Evolutionary conservation across 306 rosid species (phyloP), one percentile per base, ranked within the genome.

Genomic region (Vigna angularis): DNA sequence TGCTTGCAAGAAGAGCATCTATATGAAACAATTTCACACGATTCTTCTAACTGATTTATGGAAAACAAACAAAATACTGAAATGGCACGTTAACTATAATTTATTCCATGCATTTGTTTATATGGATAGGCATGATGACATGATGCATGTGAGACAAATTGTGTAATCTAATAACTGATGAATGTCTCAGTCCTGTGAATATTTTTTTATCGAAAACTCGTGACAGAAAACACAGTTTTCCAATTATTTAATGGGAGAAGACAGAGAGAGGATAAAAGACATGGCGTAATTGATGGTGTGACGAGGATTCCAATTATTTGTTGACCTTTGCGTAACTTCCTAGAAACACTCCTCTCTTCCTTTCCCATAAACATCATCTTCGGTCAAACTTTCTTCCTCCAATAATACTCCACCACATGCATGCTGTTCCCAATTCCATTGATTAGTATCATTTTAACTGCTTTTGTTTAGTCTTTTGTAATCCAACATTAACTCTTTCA

Each of bases 261-360:
- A 45, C 22, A 48, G 9, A 40, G 56, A 68, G 38, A 30, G 7
- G 16, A 56, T 22, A 75, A 69, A 61, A 81, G 3, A 50, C 30
- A 77, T 70, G 78, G 74, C 81, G 78, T 71, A 76, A 82, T 42
- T 32, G 58, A 34, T 51, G 85, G 63, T 51, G 9, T 76, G 72
- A 71, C 15, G 47, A 1, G 51, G 76, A 77, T 65, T 72, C 70
- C 70, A 66, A 53, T 40, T 67, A 28, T 56, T 0, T 55, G 64
- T 63, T 70, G 78, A 74, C 73, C 48, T 50, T 38, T 53, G 42
- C 4, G 82, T 44, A 76, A 22, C 74, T 83, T 83, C 86, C 72
- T 56, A 66, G 83, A 77, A 77, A 9, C 24, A 8, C 30, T 17
- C 38, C 52, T 44, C 14, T 44, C 9, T 30, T 53, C 10, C 3